phyloP scores from a whole-genome alignment of 202 grass and related monocot species.

The Brachypodium distachyon region DNA sequence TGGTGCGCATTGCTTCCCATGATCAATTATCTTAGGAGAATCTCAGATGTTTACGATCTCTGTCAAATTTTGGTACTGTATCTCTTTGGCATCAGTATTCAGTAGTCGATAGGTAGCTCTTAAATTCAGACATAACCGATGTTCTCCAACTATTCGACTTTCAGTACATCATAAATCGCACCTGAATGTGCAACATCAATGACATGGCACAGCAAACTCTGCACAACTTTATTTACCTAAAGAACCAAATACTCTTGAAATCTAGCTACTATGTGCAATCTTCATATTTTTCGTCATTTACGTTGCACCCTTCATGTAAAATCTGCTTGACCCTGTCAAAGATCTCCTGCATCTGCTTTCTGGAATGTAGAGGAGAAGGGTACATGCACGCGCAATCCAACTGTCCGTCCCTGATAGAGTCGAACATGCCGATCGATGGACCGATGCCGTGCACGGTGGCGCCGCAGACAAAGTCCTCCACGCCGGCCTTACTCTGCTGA shows the following conservation, averaged over 20 bases:
- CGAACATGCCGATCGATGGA: slow-evolving; percentile 67
- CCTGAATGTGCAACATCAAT: not conserved
- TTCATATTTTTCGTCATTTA: not conserved
- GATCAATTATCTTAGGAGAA: not conserved
- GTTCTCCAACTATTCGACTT: not conserved
- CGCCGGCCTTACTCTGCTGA: slow-evolving; percentile 35
- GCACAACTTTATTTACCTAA: not conserved
- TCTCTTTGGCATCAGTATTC: no score
- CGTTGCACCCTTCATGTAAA: slow-evolving; percentile 26
- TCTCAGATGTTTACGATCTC: no score
- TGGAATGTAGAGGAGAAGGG: slow-evolving; percentile 79
- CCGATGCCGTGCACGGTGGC: slow-evolving; percentile 70
- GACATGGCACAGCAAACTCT: not conserved
- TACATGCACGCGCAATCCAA: slow-evolving; percentile 66
- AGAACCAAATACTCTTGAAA: not conserved
- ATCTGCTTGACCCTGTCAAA: slow-evolving; percentile 49
- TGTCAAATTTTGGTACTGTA: no score
- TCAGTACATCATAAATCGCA: not conserved
- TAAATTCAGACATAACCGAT: not conserved
- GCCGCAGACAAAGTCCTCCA: slow-evolving; percentile 60
- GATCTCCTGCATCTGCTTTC: slow-evolving; percentile 52
- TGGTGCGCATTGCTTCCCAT: not conserved
- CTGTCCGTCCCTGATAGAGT: slow-evolving; percentile 52
- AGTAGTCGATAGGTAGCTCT: no score
- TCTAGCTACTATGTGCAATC: not conserved